Percentiles rank a stretch among this genome's conserved stretches.
Conservation (phyloP, 805 yeast species). For the Starmerella floris region DNA sequence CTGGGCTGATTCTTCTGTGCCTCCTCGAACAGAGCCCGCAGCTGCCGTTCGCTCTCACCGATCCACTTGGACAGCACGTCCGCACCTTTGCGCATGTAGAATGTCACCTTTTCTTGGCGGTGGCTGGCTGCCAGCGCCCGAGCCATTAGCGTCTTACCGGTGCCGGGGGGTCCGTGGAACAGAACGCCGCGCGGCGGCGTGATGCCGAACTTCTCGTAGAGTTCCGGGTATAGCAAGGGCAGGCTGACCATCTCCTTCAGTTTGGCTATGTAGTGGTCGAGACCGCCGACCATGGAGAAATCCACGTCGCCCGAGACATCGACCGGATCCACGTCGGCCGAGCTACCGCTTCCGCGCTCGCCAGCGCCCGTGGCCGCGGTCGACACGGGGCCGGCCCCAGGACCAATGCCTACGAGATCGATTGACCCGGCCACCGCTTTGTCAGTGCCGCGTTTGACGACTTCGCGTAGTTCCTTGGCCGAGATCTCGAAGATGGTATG, state of each 20-base stretch:
- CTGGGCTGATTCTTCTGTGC: constrained; percentile 93
- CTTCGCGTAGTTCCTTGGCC: constrained; percentile 10
- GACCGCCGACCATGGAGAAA: constrained; percentile 78
- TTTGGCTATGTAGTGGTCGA: constrained; percentile 79
- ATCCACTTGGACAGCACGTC: constrained; percentile 97
- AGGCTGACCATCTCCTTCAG: constrained; percentile 93
- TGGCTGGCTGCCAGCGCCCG: constrained; percentile 91
- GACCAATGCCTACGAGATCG: not conserved
- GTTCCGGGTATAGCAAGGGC: constrained; percentile 85
- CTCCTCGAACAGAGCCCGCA: constrained; percentile 82
- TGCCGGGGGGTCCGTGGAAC: constrained; percentile 98
- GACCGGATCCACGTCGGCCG: constrained; percentile 50
- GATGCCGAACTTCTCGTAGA: constrained; percentile 75
- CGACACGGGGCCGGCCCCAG: constrained; percentile 31
- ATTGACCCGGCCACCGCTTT: constrained; percentile 20
- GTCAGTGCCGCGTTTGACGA: not conserved
- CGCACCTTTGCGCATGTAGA: constrained; percentile 97
- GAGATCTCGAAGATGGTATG: constrained; percentile 45
- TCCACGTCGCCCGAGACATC: constrained; percentile 81
- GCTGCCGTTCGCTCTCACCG: constrained; percentile 95
- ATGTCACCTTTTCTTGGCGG: constrained; percentile 72
- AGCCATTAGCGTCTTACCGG: constrained; percentile 97
- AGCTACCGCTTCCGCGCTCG: constrained; percentile 14
- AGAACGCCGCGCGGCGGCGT: constrained; percentile 96
- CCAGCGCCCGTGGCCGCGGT: constrained; percentile 36